Evolutionary conservation across 805 yeast genomes (phyloP).

Genomic region (Cyberlindnera sargentensis): DNA sequence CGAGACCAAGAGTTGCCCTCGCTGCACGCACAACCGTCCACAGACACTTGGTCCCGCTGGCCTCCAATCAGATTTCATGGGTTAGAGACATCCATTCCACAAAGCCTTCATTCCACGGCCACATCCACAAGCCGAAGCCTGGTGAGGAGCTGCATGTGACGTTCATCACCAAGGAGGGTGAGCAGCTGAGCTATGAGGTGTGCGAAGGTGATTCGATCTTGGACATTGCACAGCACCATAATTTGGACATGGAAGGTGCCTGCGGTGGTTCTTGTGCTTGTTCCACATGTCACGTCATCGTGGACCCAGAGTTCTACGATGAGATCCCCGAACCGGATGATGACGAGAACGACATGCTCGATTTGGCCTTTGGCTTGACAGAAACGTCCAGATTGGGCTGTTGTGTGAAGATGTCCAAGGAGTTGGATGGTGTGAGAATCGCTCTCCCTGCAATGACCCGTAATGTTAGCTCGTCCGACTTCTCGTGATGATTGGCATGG

Average conservation of each 20-base stretch:
- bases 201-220: constrained; percentile 87
- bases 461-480: constrained; percentile 78
- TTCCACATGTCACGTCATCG: constrained; percentile 94
- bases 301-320: constrained; percentile 93
- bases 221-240: constrained; percentile 92
- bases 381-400: constrained; percentile 96
- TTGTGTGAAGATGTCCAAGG: constrained; percentile 84
- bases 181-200: constrained; percentile 74
- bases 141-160: constrained; percentile 89
- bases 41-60: constrained; percentile 1
- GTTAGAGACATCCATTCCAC: constrained; percentile 26
- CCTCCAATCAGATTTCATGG: constrained; percentile 13
- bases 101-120: constrained; percentile 53
- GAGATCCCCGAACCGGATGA: constrained; percentile 90
- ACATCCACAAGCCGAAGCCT: constrained; percentile 80
- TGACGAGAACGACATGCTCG: constrained; percentile 98
- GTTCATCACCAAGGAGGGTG: constrained; percentile 87
- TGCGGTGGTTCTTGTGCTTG: constrained; percentile 99
- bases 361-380: constrained; percentile 93
- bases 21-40: not conserved
- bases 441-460: constrained; percentile 98
- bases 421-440: constrained; percentile 86
- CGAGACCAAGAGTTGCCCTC: too few species aligned
- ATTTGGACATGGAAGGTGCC: constrained; percentile 95
- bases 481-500: constrained; percentile 31